These are phyloP conservation scores for Millerozyma acaciae DNA, from an alignment of 805 yeast genomes.

Conservation along the genomic window DNA sequence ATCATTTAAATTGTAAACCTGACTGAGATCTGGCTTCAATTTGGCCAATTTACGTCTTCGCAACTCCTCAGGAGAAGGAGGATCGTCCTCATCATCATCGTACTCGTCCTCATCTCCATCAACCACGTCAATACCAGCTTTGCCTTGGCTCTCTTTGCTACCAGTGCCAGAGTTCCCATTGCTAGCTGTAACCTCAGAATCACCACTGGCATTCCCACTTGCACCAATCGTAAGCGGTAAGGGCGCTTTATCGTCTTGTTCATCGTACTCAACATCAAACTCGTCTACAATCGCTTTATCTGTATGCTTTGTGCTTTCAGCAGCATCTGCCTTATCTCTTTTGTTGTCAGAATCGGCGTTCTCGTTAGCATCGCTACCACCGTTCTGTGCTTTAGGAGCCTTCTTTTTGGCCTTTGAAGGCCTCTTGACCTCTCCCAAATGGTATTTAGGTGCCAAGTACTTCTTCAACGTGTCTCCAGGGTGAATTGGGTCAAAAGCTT, in stretches of 20 bases:
- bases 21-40: constrained; percentile 64
- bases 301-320: constrained; percentile 1
- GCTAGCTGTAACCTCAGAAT: neutral
- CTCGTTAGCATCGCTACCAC: neutral
- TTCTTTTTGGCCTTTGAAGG: constrained; percentile 4
- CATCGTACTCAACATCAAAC: constrained; percentile 41
- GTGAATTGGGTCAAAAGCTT: constrained; percentile 84
- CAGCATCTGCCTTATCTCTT: neutral
- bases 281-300: constrained; percentile 25
- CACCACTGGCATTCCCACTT: neutral
- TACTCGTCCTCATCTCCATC: constrained; percentile 24
- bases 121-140: constrained; percentile 6
- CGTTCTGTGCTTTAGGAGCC: neutral
- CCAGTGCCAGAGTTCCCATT: neutral
- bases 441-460: constrained; percentile 47
- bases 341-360: neutral
- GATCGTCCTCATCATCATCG: constrained; percentile 42
- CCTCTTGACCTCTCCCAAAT: constrained; percentile 31
- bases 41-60: constrained; percentile 21
- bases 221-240: constrained; percentile 9
- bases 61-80: constrained; percentile 23
- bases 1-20: constrained; percentile 75
- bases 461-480: constrained; percentile 81
- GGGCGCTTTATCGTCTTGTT: constrained; percentile 32
- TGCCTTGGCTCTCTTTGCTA: neutral